Evolutionary conservation across 495 filamentous ascomycete genomes (phyloP).

Genomic region (Aspergillus campestris): DNA sequence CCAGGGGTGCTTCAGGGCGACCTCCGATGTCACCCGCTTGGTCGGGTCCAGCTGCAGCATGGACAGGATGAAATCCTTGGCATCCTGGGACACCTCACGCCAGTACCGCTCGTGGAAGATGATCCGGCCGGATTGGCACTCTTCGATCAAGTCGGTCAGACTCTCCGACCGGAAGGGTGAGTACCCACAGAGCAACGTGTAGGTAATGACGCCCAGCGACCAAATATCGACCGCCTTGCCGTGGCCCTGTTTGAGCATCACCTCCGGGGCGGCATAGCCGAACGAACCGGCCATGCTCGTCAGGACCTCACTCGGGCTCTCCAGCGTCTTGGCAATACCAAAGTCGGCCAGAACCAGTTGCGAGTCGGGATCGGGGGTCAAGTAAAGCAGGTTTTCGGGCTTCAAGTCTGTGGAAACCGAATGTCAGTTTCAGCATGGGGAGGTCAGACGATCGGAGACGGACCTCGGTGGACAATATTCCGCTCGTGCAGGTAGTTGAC

Average conservation of each 20-base stretch:
- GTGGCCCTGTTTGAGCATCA: constrained; percentile 96
- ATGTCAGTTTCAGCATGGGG: background rate
- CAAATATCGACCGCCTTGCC: constrained; percentile 99
- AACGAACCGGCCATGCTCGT: constrained; percentile 99
- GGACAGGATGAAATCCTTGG: constrained; percentile 85
- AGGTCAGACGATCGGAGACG: constrained; percentile 5
- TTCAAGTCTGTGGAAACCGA: constrained; percentile 65
- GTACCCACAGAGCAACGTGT: constrained; percentile 98
- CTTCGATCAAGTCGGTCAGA: constrained; percentile 87
- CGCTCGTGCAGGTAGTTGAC: constrained; percentile 92
- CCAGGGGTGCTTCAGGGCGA: constrained; percentile 81
- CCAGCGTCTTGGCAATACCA: constrained; percentile 97
- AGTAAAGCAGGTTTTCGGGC: constrained; percentile 95
- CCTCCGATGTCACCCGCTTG: constrained; percentile 69
- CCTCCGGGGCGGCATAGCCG: constrained; percentile 94
- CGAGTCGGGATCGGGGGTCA: constrained; percentile 66
- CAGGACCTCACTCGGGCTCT: constrained; percentile 78
- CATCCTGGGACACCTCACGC: constrained; percentile 93
- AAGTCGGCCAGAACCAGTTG: constrained; percentile 94
- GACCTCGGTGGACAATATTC: constrained; percentile 95
- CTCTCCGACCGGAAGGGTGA: constrained; percentile 96
- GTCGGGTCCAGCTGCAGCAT: constrained; percentile 74
- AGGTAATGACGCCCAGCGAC: constrained; percentile 97
- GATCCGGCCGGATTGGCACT: constrained; percentile 80
- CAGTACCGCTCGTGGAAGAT: constrained; percentile 98